Evolutionary conservation across 2,329 filamentous ascomycete species (phyloP), one percentile per base, ranked within the genome.

Genomic region (Diplodia scrobiculata): DNA sequence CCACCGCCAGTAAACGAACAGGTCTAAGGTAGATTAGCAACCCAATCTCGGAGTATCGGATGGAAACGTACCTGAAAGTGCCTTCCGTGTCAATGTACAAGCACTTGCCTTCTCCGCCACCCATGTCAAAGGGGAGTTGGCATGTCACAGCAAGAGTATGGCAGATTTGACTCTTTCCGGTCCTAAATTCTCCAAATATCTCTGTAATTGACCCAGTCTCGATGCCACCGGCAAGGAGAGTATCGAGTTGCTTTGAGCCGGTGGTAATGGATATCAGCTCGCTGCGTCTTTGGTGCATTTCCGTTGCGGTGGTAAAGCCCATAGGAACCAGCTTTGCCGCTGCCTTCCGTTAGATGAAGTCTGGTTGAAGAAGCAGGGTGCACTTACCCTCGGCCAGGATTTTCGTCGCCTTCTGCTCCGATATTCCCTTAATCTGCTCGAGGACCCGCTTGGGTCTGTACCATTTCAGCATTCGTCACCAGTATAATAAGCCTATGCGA

Each of bases 61-160:
- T 9, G 11, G n/a, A 19, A 5, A 50, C 41, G 21, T 63, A 74
- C 69, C 79, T 87, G 76, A 99, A 99, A 1, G 95, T 99, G 68
- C 95, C 96, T 78, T 99, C 95, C 0, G 95, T 99, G 73, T 99
- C 95, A 70, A 99, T 99, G 74, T 99, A 99, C 59, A 99, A 84
- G 74, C 96, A 99, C 77, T 99, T 99, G 54, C 95, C 95, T 79
- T 99, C 95, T 34, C 96, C 95, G 66, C 95, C 95, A 63, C 95
- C 96, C 94, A 98, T 98, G 75, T 99, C 95, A 76, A 99, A 98
- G 0, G 95, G 95, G 51, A 99, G 79, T 78, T 99, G 95, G 76
- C 96, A 99, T 54, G 95, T 99, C 34, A 99, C 95, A 0, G 96
- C 95, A n/a, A 99, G 84, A 0, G 95, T 99, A 77, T 99, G 96